Base-by-base conservation (phyloP, 495 filamentous ascomycete genomes). In the Barbatosphaeria neglecta region DNA sequence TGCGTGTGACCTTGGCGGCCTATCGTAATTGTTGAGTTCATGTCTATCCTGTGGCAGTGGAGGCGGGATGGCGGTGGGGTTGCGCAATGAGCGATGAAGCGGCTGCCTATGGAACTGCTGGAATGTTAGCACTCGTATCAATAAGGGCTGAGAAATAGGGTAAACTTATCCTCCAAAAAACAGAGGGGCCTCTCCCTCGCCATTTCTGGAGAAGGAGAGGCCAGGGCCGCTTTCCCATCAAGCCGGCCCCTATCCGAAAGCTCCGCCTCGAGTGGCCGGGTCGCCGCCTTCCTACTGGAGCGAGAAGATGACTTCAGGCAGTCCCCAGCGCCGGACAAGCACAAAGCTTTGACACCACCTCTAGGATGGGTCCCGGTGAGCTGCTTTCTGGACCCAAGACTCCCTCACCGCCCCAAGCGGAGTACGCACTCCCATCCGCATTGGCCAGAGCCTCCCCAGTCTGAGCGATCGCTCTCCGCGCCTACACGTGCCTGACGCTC, bases 321-420 rank as follows among this genome's bases (percentile, higher is more conserved):
- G 22, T 23, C 38, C 20, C 5, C 46, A 45, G 40, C 46, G 39
- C 60, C 76, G 69, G 87, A 93, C 86, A 92, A 90, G 88, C 76
- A 64, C 88, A 68, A 86, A 80, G 68, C 88, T 88, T 90, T 95
- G 88, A 95, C 79, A 71, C 87, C 85, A 87, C 88, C 86, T 80
- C 84, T 55, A 80, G 31, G 85, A 89, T 87, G 90, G 86, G 87
- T 87, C 88, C 88, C 73, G 67, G n/a, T n/a, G 52, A 41, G 37
- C 46, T 51, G 50, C 50, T 54, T 49, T 50, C 49, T 35, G 37
- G 58, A 53, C 47, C 47, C 49, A 39, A 22, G 16, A 44, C 35
- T 37, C 19, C 47, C 42, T 10, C 25, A 41, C 43, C 28, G 41
- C 31, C 39, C 40, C 1, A 38, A 41, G 22, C 22, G 6, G 24